A percentile compares a stretch with the other conserved stretches of the same genome.
Conservation (phyloP, 2,329 filamentous ascomycete species). For the Cladophialophora carrionii region DNA sequence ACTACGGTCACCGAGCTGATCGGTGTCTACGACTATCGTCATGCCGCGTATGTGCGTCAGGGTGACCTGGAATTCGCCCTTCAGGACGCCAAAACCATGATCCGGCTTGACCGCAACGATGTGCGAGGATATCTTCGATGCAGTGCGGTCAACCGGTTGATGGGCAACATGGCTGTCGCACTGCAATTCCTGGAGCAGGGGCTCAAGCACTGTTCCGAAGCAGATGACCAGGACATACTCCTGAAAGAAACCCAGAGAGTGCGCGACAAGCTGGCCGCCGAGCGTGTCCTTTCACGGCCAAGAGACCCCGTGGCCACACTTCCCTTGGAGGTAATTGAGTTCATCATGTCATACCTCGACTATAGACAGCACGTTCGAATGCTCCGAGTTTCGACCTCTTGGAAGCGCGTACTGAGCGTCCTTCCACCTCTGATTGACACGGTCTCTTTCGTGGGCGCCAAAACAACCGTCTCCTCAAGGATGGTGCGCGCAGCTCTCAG, state of each 20-base stretch:
- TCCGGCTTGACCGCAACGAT: slow-evolving; percentile 55
- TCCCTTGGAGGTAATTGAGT: slow-evolving; percentile 58
- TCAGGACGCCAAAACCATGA: slow-evolving; percentile 61
- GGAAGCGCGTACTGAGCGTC: slow-evolving; percentile 56
- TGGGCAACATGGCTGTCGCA: slow-evolving; percentile 58
- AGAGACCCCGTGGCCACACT: slow-evolving; percentile 57
- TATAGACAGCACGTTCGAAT: slow-evolving; percentile 57
- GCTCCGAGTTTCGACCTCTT: slow-evolving; percentile 60
- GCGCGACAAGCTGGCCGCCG: slow-evolving; percentile 52
- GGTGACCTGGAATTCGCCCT: slow-evolving; percentile 56
- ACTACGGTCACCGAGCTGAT: slow-evolving; percentile 15
- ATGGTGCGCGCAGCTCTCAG: slow-evolving; percentile 42
- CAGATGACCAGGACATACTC: slow-evolving; percentile 37
- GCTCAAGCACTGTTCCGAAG: slow-evolving; percentile 55
- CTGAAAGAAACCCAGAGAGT: slow-evolving; percentile 39
- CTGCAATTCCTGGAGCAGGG: slow-evolving; percentile 62
- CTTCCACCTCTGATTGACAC: slow-evolving; percentile 55
- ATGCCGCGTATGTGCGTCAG: slow-evolving; percentile 51
- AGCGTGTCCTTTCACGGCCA: slow-evolving; percentile 39
- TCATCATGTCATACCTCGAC: slow-evolving; percentile 56
- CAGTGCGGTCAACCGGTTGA: slow-evolving; percentile 51
- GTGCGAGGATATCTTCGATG: slow-evolving; percentile 63
- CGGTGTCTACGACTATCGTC: slow-evolving; percentile 46
- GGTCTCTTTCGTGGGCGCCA: slow-evolving; percentile 57
- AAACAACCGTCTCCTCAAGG: slow-evolving; percentile 46